A percentile compares a stretch with the other conserved stretches of the same genome.
These are phyloP conservation scores for Leccinum cinnamomeum DNA, from an alignment of 1,284 basidiomycete species.

Conservation along the genomic window DNA sequence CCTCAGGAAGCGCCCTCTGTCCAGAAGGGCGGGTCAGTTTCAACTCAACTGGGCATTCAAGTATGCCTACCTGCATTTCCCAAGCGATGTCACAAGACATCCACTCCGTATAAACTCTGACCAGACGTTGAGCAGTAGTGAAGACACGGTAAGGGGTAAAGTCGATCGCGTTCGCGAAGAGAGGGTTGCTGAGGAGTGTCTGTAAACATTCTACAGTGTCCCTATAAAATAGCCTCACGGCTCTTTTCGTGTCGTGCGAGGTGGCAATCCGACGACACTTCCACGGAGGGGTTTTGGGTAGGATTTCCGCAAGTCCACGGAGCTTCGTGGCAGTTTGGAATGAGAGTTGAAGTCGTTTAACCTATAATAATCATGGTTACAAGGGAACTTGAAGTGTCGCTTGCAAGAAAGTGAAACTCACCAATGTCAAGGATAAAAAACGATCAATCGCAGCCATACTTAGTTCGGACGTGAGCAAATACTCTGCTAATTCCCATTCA, in stretches of 20 bases:
- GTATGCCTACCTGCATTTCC: conserved; percentile 8
- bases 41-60: background rate
- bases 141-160: background rate
- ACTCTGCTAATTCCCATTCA: conserved; percentile 4
- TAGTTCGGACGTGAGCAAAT: background rate
- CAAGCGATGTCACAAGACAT: background rate
- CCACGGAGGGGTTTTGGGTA: conserved; percentile 1
- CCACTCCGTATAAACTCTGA: background rate
- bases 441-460: conserved; percentile 3
- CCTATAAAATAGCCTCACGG: background rate
- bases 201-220: conserved; percentile 3
- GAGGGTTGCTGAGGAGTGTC: background rate
- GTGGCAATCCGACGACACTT: background rate
- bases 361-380: background rate
- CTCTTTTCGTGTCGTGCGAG: background rate
- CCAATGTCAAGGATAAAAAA: background rate
- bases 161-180: background rate
- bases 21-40: background rate
- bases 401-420: background rate
- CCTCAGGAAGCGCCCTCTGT: background rate
- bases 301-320: background rate
- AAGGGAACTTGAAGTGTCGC: background rate
- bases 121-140: background rate
- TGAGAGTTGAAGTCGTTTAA: background rate
- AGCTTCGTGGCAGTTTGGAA: background rate